phyloP scores from a whole-genome alignment of 352 stramenopile species.

The Phytophthora litchii region DNA sequence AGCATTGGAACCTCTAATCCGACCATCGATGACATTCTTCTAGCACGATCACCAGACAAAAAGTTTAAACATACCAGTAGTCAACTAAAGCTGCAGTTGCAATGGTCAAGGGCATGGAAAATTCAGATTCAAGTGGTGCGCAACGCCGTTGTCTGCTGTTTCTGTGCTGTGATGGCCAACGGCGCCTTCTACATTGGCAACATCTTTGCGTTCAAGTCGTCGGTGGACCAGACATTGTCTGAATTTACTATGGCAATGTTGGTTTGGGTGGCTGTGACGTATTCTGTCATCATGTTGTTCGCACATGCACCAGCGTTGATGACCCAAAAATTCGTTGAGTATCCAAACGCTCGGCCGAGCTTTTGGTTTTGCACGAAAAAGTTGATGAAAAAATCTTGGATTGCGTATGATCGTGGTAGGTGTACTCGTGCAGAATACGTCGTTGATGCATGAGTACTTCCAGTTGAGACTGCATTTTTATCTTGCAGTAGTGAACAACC shows the following conservation, averaged over 20 bases:
- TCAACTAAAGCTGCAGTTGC: constrained; percentile 19
- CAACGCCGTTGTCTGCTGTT: constrained; percentile 26
- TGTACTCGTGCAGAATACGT: constrained; percentile 20
- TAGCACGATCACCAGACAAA: not conserved
- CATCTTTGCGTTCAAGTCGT: constrained; percentile 28
- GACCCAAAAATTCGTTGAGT: constrained; percentile 22
- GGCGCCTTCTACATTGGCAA: constrained; percentile 37
- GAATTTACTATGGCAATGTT: constrained; percentile 37
- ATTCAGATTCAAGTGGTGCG: constrained; percentile 20
- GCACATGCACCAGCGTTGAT: constrained; percentile 25
- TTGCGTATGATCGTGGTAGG: constrained; percentile 10
- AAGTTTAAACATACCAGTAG: constrained; percentile 22
- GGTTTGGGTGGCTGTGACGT: constrained; percentile 34
- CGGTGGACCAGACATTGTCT: constrained; percentile 29
- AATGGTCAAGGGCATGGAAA: constrained; percentile 20
- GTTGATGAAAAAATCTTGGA: constrained; percentile 9
- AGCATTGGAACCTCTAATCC: constrained; percentile 1
- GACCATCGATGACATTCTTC: not conserved
- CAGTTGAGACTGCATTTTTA: constrained; percentile 41
- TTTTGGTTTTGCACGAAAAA: constrained; percentile 31
- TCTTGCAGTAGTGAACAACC: constrained; percentile 21
- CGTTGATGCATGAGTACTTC: constrained; percentile 15
- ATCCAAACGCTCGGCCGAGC: constrained; percentile 1
- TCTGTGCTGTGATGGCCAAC: constrained; percentile 31
- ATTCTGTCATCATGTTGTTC: constrained; percentile 15